Conservation (phyloP, 192 early-diverging fungal species). For the Backusella circina region DNA sequence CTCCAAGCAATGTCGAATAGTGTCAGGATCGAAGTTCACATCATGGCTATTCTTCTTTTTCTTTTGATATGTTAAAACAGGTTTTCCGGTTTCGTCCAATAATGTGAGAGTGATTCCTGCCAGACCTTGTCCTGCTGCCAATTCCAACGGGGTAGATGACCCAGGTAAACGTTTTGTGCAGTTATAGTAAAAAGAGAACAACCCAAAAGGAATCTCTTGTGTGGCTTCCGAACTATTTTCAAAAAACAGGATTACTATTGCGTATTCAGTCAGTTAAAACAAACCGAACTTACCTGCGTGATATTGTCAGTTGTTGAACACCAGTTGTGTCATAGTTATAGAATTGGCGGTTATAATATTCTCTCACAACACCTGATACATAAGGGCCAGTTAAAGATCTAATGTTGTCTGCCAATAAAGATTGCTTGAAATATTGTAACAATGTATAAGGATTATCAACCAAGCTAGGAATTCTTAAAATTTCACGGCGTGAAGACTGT, state of each 20-base stretch:
- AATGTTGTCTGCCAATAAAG: constrained; percentile 27
- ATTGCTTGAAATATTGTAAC: constrained; percentile 63
- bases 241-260: background rate
- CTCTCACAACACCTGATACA: background rate
- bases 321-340: background rate
- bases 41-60: background rate
- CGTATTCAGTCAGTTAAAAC: background rate
- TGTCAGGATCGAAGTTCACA: constrained; percentile 5
- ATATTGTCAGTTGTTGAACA: background rate
- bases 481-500: constrained; percentile 32
- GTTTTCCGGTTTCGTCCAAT: constrained; percentile 33
- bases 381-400: constrained; percentile 6
- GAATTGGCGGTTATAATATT: background rate
- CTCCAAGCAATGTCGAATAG: constrained; percentile 13
- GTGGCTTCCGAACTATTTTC: background rate
- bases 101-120: constrained; percentile 51
- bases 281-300: background rate
- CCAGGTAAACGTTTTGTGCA: constrained; percentile 23
- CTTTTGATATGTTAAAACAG: constrained; percentile 32
- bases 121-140: constrained; percentile 44
- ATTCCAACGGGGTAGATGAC: constrained; percentile 34
- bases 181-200: constrained; percentile 52
- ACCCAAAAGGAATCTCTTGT: constrained; percentile 18
- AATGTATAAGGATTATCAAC: constrained; percentile 58
- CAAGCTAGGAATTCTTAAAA: constrained; percentile 45